Evolutionary conservation across 179 eudicot genomes (phyloP).

Genomic region (Vitellaria paradoxa): DNA sequence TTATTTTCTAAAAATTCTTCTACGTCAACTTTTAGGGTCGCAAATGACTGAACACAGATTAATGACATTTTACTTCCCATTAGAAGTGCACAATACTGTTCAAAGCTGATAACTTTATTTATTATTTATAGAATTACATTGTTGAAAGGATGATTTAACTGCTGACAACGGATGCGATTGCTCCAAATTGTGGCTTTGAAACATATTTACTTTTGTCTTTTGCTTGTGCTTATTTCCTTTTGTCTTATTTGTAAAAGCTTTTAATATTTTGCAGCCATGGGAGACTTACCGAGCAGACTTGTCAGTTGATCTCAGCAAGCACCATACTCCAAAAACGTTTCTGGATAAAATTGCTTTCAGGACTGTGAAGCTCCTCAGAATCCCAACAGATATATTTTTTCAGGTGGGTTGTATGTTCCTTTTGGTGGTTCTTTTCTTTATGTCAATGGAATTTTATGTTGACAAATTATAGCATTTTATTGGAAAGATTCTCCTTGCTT

Average conservation of each 20-base stretch:
- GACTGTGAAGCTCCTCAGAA: slow-evolving; percentile 50
- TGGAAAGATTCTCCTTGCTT: neutral
- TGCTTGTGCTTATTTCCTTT: neutral
- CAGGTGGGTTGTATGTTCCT: slow-evolving; percentile 25
- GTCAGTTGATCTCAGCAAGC: slow-evolving; percentile 53
- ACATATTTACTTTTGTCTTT: neutral
- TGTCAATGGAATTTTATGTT: neutral
- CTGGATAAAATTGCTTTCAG: slow-evolving; percentile 48
- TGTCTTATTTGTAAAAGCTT: neutral
- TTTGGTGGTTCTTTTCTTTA: slow-evolving; percentile 1
- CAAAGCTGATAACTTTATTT: too few relatives aligned
- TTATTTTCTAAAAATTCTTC: neutral
- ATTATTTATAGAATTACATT: neutral
- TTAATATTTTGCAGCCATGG: slow-evolving; percentile 45
- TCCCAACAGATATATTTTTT: slow-evolving; percentile 55
- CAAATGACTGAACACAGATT: neutral
- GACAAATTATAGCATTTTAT: neutral
- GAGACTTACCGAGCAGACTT: slow-evolving; percentile 45
- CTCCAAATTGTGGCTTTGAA: neutral
- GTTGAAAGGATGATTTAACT: neutral
- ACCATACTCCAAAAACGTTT: slow-evolving; percentile 52
- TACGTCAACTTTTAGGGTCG: neutral
- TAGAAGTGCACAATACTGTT: too few relatives aligned
- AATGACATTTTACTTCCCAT: neutral
- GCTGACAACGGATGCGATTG: neutral